Evolutionary conservation across 805 yeast species (phyloP), one percentile per base, ranked within the genome.

Genomic region (Cephaloascus albidus): DNA sequence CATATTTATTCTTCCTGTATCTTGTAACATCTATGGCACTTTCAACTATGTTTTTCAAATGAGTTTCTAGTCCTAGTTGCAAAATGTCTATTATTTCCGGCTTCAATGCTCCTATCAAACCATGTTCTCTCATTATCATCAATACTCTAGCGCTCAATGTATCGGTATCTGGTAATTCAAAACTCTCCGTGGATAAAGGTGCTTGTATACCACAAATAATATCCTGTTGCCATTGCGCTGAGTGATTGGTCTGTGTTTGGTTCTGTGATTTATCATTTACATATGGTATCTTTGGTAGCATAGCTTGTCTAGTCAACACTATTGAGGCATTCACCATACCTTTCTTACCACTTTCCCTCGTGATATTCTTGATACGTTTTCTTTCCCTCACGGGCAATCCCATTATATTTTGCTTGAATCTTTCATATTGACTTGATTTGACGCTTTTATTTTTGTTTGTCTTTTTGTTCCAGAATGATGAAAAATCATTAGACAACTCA

Each of bases 141-240:
- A 80, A 60, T 70, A 93, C 78, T 38, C 88, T 70, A 10, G 78
- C 63, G 38, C 76, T 74, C 35, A 93, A 58, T 31, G 71, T 72
- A 36, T 80, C 88, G 33, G 70, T 68, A 47, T 90, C 97, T 0
- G 97, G 97, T 4, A 93, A 57, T 45, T 89, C 89, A 54, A 70
- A 85, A 30, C 76, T 68, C 47, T 90, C 95, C 1, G 85, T 66
- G 2, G 90, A 74, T 28, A 89, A 66, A 3, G 93, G 90, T 2
- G 93, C 76, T 48, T 85, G 87, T 40, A 86, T 74, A 3, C 93
- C 94, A 51, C 82, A 88, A 39, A 82, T 72, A 15, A 93, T 85
- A 53, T 93, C 97, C 57, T 89, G 96, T 18, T 94, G 86, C 90
- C 96, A 88, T 48, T 82, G 82, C 23, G 79, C 72, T 27, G 85